Percentiles rank a stretch among this genome's conserved stretches.
Evolutionary conservation across 2,329 filamentous ascomycete species (phyloP).

Genomic region (Fusarium annulatum): DNA sequence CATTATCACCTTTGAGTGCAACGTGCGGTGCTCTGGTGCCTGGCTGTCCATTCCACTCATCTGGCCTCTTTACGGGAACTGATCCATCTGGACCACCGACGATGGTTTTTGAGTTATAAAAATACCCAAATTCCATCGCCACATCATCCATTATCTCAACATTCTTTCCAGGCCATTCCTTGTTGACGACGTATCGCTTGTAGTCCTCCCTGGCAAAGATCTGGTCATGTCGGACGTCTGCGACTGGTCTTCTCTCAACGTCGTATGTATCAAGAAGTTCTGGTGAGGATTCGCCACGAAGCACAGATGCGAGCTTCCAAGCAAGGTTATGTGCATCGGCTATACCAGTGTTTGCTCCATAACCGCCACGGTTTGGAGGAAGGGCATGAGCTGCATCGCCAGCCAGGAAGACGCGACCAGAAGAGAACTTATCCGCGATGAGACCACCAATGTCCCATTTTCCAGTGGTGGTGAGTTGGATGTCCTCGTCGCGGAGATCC

Average conservation of each 20-base stretch:
- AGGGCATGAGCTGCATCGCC: conserved; percentile 38
- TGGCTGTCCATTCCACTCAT: conserved; percentile 41
- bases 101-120: conserved; percentile 14
- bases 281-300: conserved; percentile 36
- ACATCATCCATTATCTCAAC: conserved; percentile 19
- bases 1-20: neutral
- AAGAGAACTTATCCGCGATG: conserved; percentile 45
- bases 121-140: conserved; percentile 28
- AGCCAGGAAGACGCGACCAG: conserved; percentile 31
- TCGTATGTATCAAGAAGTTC: conserved; percentile 53
- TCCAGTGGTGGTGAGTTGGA: conserved; percentile 33
- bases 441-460: conserved; percentile 42
- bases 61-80: conserved; percentile 20
- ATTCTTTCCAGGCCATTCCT: conserved; percentile 14
- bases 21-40: conserved; percentile 40
- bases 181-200: conserved; percentile 1
- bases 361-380: conserved; percentile 49
- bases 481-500: conserved; percentile 18
- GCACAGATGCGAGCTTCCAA: conserved; percentile 55
- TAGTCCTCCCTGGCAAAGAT: conserved; percentile 41
- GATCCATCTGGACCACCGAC: neutral
- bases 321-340: conserved; percentile 55
- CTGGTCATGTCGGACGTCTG: conserved; percentile 38
- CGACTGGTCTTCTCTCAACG: conserved; percentile 50
- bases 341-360: conserved; percentile 50